Conservation (phyloP, 1,284 basidiomycete species). For the Ceratobasidium sp. region DNA sequence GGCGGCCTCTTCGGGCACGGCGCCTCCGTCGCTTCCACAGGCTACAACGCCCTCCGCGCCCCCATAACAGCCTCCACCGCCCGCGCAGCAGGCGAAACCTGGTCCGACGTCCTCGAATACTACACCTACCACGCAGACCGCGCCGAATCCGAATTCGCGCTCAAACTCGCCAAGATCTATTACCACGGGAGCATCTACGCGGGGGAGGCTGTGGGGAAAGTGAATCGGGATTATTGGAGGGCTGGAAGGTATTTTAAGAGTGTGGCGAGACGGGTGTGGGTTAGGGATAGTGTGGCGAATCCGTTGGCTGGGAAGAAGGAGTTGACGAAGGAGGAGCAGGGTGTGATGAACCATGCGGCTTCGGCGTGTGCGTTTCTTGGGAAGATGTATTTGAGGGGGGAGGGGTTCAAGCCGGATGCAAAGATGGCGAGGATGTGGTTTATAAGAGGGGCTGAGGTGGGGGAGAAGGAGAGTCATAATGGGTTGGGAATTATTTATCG, state of each 20-base stretch:
- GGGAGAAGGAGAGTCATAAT: conserved; percentile 90
- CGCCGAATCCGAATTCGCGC: conserved; percentile 86
- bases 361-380: conserved; percentile 89
- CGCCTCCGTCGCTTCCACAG: conserved; percentile 90
- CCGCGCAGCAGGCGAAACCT: conserved; percentile 87
- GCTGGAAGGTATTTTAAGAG: conserved; percentile 86
- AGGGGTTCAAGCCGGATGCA: conserved; percentile 87
- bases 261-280: conserved; percentile 88
- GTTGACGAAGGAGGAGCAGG: conserved; percentile 63
- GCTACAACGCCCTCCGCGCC: conserved; percentile 74
- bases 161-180: conserved; percentile 90
- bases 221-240: conserved; percentile 78
- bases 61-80: conserved; percentile 88
- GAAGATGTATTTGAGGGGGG: conserved; percentile 93
- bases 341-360: conserved; percentile 73
- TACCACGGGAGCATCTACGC: conserved; percentile 92
- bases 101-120: conserved; percentile 92
- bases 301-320: conserved; percentile 56
- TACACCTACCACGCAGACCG: conserved; percentile 95
- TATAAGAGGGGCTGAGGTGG: conserved; percentile 83
- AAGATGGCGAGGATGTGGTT: conserved; percentile 93
- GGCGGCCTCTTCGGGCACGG: conserved; percentile 96
- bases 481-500: conserved; percentile 92
- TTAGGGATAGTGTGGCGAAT: conserved; percentile 72
- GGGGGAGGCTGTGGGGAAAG: conserved; percentile 86